A percentile compares a stretch with the other conserved stretches of the same genome.
phyloP scores from a whole-genome alignment of 139 green algal species.

The Limnomonas spitsbergensis region DNA sequence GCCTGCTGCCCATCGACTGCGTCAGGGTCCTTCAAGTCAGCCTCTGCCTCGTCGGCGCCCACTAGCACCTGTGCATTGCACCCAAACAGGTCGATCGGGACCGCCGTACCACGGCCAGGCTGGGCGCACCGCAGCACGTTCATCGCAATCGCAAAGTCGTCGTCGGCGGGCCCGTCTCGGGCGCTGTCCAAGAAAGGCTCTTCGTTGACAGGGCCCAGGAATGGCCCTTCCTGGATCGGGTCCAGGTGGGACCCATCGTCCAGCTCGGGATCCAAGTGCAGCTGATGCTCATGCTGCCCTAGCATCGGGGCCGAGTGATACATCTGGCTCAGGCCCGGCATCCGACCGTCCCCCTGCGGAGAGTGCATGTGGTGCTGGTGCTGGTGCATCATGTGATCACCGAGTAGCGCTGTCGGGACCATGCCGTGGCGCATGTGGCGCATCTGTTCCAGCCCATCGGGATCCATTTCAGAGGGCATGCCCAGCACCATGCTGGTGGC shows the following conservation, averaged over 20 bases:
- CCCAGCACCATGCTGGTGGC: neutral
- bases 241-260: too few species aligned
- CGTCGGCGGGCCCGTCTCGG: neutral
- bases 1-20: neutral
- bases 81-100: neutral
- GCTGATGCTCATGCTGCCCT: too few species aligned
- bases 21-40: neutral
- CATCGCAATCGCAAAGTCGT: neutral
- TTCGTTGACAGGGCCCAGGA: neutral
- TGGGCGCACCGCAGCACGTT: neutral
- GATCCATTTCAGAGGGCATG: neutral
- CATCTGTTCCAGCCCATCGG: neutral
- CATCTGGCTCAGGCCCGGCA: neutral
- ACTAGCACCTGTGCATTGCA: neutral
- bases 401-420: neutral
- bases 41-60: neutral
- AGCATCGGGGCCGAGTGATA: neutral
- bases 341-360: too few species aligned
- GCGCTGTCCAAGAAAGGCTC: neutral
- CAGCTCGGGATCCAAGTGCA: too few species aligned
- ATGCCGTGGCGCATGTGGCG: too few species aligned
- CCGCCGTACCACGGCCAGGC: neutral
- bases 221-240: too few species aligned
- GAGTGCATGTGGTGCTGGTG: neutral
- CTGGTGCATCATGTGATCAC: neutral